phyloP scores from a whole-genome alignment of 2,329 filamentous ascomycete species.

The Stachybotrys chartarum region DNA sequence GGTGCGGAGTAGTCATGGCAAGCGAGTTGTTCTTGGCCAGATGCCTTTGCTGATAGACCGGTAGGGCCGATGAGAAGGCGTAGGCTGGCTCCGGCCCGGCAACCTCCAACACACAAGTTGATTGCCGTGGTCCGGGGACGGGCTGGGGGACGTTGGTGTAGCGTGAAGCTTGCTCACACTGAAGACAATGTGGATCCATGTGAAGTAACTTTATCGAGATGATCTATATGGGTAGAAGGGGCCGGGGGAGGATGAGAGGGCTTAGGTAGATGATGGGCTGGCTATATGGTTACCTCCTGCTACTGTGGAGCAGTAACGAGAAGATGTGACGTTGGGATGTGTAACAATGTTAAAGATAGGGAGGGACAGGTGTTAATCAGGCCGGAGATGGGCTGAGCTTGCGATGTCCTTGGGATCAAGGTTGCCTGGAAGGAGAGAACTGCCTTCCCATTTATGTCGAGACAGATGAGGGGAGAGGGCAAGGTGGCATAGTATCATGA shows the following conservation, averaged over 20 bases:
- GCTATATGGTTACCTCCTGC: background rate
- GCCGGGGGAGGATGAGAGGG: constrained; percentile 1
- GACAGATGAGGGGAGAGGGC: background rate
- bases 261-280: background rate
- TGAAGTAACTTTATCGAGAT: background rate
- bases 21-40: constrained; percentile 14
- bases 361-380: background rate
- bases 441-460: background rate
- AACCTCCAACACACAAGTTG: constrained; percentile 17
- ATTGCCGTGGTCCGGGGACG: constrained; percentile 16
- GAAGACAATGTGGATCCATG: constrained; percentile 21
- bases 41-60: constrained; percentile 11
- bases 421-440: background rate
- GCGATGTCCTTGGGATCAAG: background rate
- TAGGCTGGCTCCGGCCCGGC: constrained; percentile 16
- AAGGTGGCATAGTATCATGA: background rate
- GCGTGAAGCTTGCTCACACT: constrained; percentile 19
- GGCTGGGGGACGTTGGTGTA: constrained; percentile 20
- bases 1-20: constrained; percentile 8
- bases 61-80: constrained; percentile 12
- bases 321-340: background rate
- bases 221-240: background rate
- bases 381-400: background rate
- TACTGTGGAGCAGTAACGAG: background rate
- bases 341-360: background rate